Base-by-base conservation (phyloP, 1,284 basidiomycete genomes). In the Microbotryum violaceum region DNA sequence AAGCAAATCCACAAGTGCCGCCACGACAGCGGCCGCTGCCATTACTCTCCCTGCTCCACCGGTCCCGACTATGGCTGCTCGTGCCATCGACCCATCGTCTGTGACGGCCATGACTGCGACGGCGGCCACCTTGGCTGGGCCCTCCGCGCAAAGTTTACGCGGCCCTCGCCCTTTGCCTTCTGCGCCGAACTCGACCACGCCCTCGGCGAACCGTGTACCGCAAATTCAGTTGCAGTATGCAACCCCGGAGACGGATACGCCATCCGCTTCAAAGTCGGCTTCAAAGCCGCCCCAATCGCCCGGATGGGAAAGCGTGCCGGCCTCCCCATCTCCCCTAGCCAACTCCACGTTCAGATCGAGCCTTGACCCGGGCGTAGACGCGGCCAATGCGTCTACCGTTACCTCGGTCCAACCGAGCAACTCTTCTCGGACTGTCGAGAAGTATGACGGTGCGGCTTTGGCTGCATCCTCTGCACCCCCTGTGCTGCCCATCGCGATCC, bases 191-290 rank as follows among this genome's bases (percentile, higher is more conserved):
- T 53, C 71, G 70, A 23, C 68, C 62, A 53, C 75, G 70, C 48
- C 75, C 69, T 27, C 70, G 72, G 25, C 72, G 70, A 10, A 72
- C 70, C 27, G 61, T 65, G 57, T 73, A 58, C 73, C 78, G 8
- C 67, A 73, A 12, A 79, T 79, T 58, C 73, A 74, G 21, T 67
- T 79, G 1, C 78, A 79, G 58, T 73, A 77, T 56, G 76, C 78
- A 18, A 79, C 78, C 2, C 77, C 77, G 0, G 72, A 75, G 37
- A 74, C 57, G 14, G 33, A 18, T 23, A 25, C 56, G 31, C 18
- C 18, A 44, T 23, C 54, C 16, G 54, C 25, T 27, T 54, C 42
- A 12, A 12, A 18, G 9, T 31, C 31, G 2, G 31, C 31, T 9
- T 7, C 31, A 31, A 31, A 31, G 31, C 47, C 56, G 8, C 50